Conservation (phyloP, 306 rosid species). For the Abrus precatorius region DNA sequence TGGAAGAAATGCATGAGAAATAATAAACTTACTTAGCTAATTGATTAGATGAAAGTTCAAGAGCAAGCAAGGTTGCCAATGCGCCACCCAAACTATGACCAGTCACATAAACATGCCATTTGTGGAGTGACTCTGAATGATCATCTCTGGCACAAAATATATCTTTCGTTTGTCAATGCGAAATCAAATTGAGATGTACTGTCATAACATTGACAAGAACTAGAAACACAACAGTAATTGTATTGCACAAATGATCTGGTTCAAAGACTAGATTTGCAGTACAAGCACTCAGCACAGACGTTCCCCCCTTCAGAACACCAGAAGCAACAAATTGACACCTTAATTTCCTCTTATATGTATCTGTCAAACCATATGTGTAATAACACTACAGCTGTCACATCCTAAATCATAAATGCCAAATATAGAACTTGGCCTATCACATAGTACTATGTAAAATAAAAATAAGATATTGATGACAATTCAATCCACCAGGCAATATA, state of each 20-base stretch:
- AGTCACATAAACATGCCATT: constrained; percentile 90
- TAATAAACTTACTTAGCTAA: constrained; percentile 75
- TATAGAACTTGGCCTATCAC: background rate
- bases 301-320: background rate
- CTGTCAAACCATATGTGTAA: constrained; percentile 1
- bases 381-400: background rate
- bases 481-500: constrained; percentile 17
- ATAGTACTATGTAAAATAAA: constrained; percentile 13
- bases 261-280: background rate
- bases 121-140: constrained; percentile 61
- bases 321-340: background rate
- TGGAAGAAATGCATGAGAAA: constrained; percentile 42
- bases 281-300: constrained; percentile 9
- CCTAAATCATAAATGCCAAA: too few relatives aligned
- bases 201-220: background rate
- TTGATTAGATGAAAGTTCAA: constrained; percentile 91
- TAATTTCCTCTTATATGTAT: background rate
- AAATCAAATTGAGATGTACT: constrained; percentile 31
- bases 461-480: background rate
- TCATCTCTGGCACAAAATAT: constrained; percentile 69
- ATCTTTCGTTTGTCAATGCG: constrained; percentile 19
- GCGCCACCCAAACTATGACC: constrained; percentile 99
- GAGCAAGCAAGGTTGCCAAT: constrained; percentile 93
- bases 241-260: background rate
- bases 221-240: background rate